Base-by-base conservation (phyloP, 2,329 filamentous ascomycete species). In the Rutstroemia sydowiana region DNA sequence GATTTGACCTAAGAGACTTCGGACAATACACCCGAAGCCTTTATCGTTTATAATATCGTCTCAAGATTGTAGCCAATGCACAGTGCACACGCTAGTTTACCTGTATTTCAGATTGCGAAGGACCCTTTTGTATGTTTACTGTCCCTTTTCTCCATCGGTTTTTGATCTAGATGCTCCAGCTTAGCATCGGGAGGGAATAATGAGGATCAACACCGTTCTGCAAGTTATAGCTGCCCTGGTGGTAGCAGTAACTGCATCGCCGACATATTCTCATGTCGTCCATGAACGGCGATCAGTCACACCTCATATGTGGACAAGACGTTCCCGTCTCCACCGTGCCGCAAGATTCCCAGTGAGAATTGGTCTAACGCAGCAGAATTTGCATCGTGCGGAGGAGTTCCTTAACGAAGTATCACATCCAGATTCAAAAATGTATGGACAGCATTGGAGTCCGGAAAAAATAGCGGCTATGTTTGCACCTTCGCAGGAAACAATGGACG, bases 361-460 rank as follows among this genome's bases (percentile, higher is more conserved):
- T 45, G 73, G 72, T 4, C 64, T 76, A 36, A 62, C 68, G 32
- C 73, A 76, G 56, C 65, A 67, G 21, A 75, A 75, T 52, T 60
- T 76, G n/a, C 66, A 75, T 47, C 66, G 65, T 34, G 73, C 68
- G 3, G 72, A 75, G 53, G 70, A 71, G 43, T 70, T 71, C 39
- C 63, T 75, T 10, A 61, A 69, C 23, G 66, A 71, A 16, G 71
- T 76, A 14, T 64, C 73, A 2, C 66, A 77, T 57, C 74, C 74
- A 2, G 54, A 60, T 10, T 75, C 73, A 6, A 59, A 68, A 14
- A 67, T 69, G 31, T 76, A 75, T 56, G 73, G 74, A 48, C 69
- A 70, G 52, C 73, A 76, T 63, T 75, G 73, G 71, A 69, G 70
- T 5, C 57, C 67, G 2, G 64, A 72, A 21, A 64, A 75, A 57